Conservation (phyloP, 495 filamentous ascomycete species). For the Neurospora sp. region DNA sequence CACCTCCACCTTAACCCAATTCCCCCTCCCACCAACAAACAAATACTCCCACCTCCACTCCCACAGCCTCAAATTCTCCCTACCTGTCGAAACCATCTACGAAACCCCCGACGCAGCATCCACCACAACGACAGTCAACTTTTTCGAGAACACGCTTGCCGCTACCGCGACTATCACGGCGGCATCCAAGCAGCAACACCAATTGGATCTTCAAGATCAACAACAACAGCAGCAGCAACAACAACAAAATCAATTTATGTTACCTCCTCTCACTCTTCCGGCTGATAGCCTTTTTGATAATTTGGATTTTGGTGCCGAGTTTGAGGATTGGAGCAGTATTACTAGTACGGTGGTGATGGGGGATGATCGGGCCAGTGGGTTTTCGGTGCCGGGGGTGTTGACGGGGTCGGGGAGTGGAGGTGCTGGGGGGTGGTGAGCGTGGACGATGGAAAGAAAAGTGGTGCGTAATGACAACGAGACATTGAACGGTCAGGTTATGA, state of each 20-base stretch:
- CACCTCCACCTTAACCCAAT: neutral
- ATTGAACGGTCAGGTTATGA: too few species aligned
- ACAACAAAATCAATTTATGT: slow-evolving; percentile 1
- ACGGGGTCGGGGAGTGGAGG: neutral
- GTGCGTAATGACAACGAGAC: too few species aligned
- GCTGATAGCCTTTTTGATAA: neutral
- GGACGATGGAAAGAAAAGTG: too few species aligned
- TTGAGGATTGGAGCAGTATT: slow-evolving; percentile 23
- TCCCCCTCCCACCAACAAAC: neutral
- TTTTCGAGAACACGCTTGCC: neutral
- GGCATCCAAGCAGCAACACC: neutral
- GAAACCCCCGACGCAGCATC: neutral
- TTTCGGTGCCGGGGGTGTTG: slow-evolving; percentile 6
- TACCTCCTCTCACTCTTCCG: neutral
- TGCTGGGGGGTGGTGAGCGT: neutral
- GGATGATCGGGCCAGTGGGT: slow-evolving; percentile 4
- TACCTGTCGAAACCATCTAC: neutral
- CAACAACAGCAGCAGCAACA: slow-evolving; percentile 3
- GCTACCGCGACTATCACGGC: neutral
- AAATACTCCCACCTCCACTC: neutral
- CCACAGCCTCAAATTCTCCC: neutral
- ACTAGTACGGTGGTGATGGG: slow-evolving; percentile 20
- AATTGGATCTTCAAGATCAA: neutral
- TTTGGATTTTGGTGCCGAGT: slow-evolving; percentile 1
- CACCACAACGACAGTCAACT: neutral